Base-by-base conservation (phyloP, 164 flowering plant species). In the Nelumbo lutea region DNA sequence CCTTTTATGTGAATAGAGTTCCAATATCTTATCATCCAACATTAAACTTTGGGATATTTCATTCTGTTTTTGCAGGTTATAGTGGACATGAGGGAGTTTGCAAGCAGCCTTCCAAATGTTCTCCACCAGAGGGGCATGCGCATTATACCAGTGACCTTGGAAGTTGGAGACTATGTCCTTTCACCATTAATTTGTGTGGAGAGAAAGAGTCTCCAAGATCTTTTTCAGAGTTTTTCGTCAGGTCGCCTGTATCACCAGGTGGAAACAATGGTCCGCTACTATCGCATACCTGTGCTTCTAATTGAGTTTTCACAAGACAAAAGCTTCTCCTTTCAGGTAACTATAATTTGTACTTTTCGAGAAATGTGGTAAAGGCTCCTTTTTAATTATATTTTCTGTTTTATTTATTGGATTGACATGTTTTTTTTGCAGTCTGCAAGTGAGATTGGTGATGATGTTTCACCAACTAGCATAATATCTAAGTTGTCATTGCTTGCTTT, bases 61-160 rank as follows among this genome's bases (percentile, higher is more conserved):
- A 44, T 9, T 61, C 42, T 60, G 27, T 56, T 71, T 27, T 64
- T 76, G 62, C 76, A 96, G 98, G 89, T 96, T 80, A 87, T 96
- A 71, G 99, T 96, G 46, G 99, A 96, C 76, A 87, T 91, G 93
- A 86, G 99, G 77, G 99, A 96, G 80, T 96, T 96, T 77, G 90
- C 90, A 97, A 96, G 99, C 83, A 96, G 95, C 79, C 92, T 96
- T 66, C 99, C 98, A 7, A 96, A 96, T 86, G 98, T 96, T 77
- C 93, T 96, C 64, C 99, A 96, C 79, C 94, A 87, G 82, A 93
- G 86, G 76, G 97, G 98, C 66, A 88, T 96, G 89, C 90, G 85
- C 58, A 88, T 96, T 61, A 85, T 96, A 69, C 99, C 98, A 1
- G 92, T 96, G 65, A 85, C 86, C 46, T 78, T 96, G 73, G 99